These are phyloP conservation scores for Colletotrichum sp. DNA, from an alignment of 2,329 filamentous ascomycete genomes.

Conservation along the genomic window DNA sequence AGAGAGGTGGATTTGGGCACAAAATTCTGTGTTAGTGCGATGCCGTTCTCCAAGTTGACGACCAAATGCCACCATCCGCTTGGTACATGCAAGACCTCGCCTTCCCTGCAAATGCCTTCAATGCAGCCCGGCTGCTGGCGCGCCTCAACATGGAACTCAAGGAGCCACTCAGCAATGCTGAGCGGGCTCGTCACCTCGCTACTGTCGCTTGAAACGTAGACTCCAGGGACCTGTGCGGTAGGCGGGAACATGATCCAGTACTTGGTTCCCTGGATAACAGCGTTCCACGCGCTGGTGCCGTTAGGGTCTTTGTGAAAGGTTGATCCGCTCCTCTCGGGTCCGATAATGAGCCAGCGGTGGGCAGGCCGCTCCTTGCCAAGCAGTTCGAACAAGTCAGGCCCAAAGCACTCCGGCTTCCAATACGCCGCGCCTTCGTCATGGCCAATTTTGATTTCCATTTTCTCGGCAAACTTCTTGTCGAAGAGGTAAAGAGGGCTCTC, in stretches of 20 bases:
- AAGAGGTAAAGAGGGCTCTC: constrained; percentile 95
- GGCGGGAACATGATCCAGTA: constrained; percentile 99
- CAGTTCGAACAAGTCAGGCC: constrained; percentile 82
- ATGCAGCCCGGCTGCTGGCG: constrained; percentile 76
- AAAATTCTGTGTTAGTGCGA: constrained; percentile 96
- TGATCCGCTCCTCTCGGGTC: constrained; percentile 84
- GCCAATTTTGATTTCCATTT: constrained; percentile 76
- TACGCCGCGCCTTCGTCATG: constrained; percentile 63
- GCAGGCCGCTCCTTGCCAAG: constrained; percentile 82
- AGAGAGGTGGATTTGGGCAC: constrained; percentile 68
- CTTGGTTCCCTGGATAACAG: constrained; percentile 85
- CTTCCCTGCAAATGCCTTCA: constrained; percentile 83
- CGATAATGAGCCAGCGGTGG: constrained; percentile 90
- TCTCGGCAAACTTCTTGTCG: constrained; percentile 84
- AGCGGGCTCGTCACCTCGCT: constrained; percentile 93
- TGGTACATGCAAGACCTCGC: constrained; percentile 91
- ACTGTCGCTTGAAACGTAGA: constrained; percentile 87
- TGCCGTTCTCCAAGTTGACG: constrained; percentile 82
- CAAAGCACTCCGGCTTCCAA: constrained; percentile 84
- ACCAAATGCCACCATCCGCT: constrained; percentile 98
- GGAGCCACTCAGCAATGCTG: constrained; percentile 95
- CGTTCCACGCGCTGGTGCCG: constrained; percentile 87
- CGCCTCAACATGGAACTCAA: constrained; percentile 87
- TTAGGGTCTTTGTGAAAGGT: constrained; percentile 91
- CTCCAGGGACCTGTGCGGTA: constrained; percentile 79